Evolutionary conservation across 768 basidiomycete species (phyloP).

Genomic region (Tulasnella sp.): DNA sequence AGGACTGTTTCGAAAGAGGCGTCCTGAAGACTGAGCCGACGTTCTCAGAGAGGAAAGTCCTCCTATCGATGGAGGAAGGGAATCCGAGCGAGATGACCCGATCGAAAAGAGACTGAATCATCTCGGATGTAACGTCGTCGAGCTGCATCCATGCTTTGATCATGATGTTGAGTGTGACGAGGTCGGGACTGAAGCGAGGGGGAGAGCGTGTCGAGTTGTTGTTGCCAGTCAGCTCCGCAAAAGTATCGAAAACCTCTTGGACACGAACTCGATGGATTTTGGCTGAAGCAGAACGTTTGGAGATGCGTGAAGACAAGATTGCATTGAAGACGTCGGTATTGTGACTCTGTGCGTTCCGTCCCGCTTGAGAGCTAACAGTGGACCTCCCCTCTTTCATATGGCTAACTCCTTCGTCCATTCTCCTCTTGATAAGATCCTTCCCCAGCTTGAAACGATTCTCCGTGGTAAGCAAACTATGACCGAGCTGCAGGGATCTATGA

Average conservation of each 20-base stretch:
- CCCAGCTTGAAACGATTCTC: background rate
- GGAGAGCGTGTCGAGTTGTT: no score
- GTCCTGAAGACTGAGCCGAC: conserved; percentile 23
- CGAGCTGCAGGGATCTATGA: background rate
- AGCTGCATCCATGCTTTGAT: conserved; percentile 49
- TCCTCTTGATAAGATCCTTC: background rate
- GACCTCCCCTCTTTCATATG: no score
- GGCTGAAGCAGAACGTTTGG: no score
- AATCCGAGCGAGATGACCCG: conserved; percentile 50
- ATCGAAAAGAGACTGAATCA: conserved; percentile 52
- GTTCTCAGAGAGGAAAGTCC: no score
- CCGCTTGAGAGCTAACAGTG: no score
- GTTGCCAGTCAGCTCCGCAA: no score
- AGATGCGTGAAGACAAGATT: no score
- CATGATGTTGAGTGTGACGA: conserved; percentile 59
- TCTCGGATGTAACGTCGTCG: conserved; percentile 34
- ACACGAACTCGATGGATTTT: no score
- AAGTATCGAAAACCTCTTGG: no score
- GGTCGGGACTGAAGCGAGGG: conserved; percentile 44
- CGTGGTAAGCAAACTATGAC: background rate
- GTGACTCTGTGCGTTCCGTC: no score
- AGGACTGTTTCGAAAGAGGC: background rate
- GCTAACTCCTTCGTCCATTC: no score
- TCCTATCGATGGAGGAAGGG: conserved; percentile 26
- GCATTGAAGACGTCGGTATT: no score